phyloP scores from a whole-genome alignment of 441 rosid species.

The Pelargonium australe region DNA sequence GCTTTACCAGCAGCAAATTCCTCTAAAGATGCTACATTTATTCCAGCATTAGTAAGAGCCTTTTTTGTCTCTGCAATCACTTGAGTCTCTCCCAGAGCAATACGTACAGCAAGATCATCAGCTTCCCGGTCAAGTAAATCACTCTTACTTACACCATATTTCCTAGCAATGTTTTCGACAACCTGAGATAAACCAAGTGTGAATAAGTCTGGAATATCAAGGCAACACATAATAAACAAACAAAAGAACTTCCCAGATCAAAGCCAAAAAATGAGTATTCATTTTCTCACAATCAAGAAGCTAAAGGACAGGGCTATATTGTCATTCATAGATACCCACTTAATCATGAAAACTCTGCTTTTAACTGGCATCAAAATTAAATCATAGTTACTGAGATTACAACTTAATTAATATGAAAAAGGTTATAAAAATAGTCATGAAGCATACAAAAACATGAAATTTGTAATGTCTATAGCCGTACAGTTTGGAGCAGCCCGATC shows the following conservation, averaged over 20 bases:
- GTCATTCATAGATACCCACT: not conserved
- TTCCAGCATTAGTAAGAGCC: conserved; percentile 71
- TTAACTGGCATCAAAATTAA: not conserved
- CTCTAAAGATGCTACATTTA: conserved; percentile 63
- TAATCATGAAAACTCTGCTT: not conserved
- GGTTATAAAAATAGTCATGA: not conserved
- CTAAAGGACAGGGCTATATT: not conserved
- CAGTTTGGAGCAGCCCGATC: not conserved
- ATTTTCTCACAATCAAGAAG: conserved; percentile 4
- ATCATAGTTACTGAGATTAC: conserved; percentile 6
- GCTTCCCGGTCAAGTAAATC: conserved; percentile 80
- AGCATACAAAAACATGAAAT: not conserved
- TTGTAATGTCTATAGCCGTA: not conserved
- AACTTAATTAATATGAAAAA: not conserved
- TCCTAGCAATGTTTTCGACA: conserved; percentile 77
- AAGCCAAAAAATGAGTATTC: not conserved
- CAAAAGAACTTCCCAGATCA: conserved; percentile 1
- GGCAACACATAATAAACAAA: conserved; percentile 5
- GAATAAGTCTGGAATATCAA: conserved; percentile 18
- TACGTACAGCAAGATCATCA: conserved; percentile 88
- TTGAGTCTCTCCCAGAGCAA: conserved; percentile 95
- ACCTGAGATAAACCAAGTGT: conserved; percentile 36
- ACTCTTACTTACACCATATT: conserved; percentile 78
- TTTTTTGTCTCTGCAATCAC: conserved; percentile 87
- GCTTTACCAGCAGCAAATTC: conserved; percentile 55